Evolutionary conservation across 768 basidiomycete species (phyloP), one percentile per base, ranked within the genome.

Genomic region (Podaxis sp.): DNA sequence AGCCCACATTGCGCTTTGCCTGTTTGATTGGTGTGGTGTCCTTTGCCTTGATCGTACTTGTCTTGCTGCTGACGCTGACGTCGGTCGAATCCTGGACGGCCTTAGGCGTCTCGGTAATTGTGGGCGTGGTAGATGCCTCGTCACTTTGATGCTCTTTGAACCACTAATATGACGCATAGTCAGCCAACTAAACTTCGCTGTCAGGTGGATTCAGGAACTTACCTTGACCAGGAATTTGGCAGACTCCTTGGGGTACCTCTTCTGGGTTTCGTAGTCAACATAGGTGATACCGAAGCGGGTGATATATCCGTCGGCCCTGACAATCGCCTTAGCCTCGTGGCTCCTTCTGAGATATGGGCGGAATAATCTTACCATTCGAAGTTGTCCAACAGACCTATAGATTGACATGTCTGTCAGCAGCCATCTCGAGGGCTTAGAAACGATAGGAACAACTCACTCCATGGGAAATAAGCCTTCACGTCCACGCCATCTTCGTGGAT

Each of bases 251-350:
- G 87, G 86, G 68, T 80, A 82, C 19, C 88, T 79, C 73, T 85
- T 78, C 73, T 86, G 88, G 3, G 87, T 89, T 59, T 81, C 74
- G 72, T 86, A 89, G 74, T 90, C 85, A 56, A 90, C 86, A 67
- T 89, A 88, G 24, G 86, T 89, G 59, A 87, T 79, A 59, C 88
- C 88, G 67, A 90, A 90, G 4, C 88, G 84, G 6, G 87, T 88
- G 38, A 70, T 71, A 66, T 88, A 88, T 27, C 88, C 86, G 63
- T 89, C 87, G n/a, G 87, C 85, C 87, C 77, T 77, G 51, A 8
- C 12, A 13, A 36, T 25, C 37, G 6, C 25, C 22, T 57, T 2
- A 63, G 59, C 55, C 25, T 19, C 15, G 50, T 57, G 40, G 11
- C 37, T 25, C 27, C 11, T 24, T 29, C 41, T 40, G 24, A 68